These are phyloP conservation scores for Aspergillus chevalieri DNA, from an alignment of 2,329 filamentous ascomycete species.

Conservation along the genomic window DNA sequence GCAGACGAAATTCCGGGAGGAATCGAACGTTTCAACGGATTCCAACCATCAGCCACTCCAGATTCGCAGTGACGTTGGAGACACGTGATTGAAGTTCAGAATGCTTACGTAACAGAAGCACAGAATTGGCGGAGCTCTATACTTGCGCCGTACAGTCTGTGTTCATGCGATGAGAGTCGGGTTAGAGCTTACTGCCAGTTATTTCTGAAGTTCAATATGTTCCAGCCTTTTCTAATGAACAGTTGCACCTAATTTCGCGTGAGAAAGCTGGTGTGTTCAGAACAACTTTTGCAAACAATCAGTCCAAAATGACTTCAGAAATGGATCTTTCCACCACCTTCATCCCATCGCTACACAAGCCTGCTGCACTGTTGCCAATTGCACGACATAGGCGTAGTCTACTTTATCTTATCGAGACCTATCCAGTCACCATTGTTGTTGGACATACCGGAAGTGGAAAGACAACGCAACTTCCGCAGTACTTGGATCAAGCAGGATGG, in stretches of 20 bases:
- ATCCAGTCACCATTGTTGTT: slow-evolving; percentile 78
- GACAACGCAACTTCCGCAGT: slow-evolving; percentile 93
- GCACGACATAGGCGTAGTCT: slow-evolving; percentile 72
- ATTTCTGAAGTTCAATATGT: neutral
- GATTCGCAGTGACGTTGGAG: slow-evolving; percentile 2
- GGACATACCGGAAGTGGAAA: slow-evolving; percentile 94
- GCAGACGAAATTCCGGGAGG: slow-evolving; percentile 15
- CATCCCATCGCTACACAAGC: slow-evolving; percentile 82
- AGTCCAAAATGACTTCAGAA: slow-evolving; percentile 35
- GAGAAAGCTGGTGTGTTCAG: neutral
- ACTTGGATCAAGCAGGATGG: slow-evolving; percentile 82
- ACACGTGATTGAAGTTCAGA: slow-evolving; percentile 1
- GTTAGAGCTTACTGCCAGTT: too few species aligned
- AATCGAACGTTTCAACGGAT: slow-evolving; percentile 6
- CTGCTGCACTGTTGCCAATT: slow-evolving; percentile 76
- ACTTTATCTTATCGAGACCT: slow-evolving; percentile 79
- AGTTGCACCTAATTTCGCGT: neutral
- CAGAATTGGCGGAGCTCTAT: neutral
- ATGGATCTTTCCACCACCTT: slow-evolving; percentile 43
- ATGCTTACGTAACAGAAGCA: neutral
- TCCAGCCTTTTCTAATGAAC: neutral
- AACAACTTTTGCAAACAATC: neutral
- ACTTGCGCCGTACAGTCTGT: too few species aligned
- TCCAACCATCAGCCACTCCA: slow-evolving; percentile 1
- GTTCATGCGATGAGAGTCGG: too few species aligned